A percentile compares a stretch with the other conserved stretches of the same genome.
phyloP scores from a whole-genome alignment of 306 rosid genomes.

The Inga laurina region DNA sequence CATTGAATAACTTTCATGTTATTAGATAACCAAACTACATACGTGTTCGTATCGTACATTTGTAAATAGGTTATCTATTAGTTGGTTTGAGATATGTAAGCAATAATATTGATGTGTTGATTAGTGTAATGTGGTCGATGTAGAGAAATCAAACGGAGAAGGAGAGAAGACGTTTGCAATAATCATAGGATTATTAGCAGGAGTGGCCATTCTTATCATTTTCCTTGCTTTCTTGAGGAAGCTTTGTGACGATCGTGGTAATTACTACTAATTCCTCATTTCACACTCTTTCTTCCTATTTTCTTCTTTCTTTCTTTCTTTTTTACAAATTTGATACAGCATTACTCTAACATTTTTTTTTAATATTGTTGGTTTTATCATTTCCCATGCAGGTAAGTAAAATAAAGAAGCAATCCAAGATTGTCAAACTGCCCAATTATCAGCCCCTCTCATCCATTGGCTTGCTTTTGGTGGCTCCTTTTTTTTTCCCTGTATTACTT shows the following conservation, averaged over 20 bases:
- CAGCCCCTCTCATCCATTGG: constrained; percentile 25
- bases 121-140: background rate
- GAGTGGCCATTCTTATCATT: constrained; percentile 75
- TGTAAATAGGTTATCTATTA: no score
- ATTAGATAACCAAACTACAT: no score
- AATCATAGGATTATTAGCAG: constrained; percentile 86
- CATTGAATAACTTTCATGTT: no score
- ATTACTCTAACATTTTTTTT: background rate
- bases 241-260: constrained; percentile 62
- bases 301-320: background rate
- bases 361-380: background rate
- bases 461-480: constrained; percentile 44
- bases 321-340: background rate
- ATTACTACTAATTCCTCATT: background rate
- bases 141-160: constrained; percentile 58
- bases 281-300: background rate
- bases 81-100: no score
- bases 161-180: constrained; percentile 93
- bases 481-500: background rate
- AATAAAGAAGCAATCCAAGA: background rate
- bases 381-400: constrained; percentile 75
- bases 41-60: no score
- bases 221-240: constrained; percentile 72
- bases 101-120: background rate
- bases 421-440: constrained; percentile 32